Evolutionary conservation across 306 rosid species (phyloP), one percentile per base, ranked within the genome.

Genomic region (Citrullus amarus): DNA sequence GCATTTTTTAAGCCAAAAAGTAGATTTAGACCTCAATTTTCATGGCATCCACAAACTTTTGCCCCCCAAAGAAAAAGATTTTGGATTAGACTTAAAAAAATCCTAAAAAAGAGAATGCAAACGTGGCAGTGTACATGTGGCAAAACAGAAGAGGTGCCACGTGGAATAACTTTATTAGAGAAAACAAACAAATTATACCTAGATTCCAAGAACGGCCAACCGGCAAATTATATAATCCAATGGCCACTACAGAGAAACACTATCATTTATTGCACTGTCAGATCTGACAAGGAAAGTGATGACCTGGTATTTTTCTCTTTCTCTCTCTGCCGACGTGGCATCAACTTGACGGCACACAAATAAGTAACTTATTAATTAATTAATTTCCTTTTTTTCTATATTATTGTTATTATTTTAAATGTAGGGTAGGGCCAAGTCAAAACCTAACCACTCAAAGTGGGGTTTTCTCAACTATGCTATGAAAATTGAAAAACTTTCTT

Each of bases 261-360:
- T 8, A 66, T 66, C 15, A 66, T 66, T 66, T 36, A 16, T 1
- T 4, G 48, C 6, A 2, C 28, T n/a, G 54, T 68, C 54, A 68
- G 32, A 68, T 0, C 36, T 43, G 75, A 68, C 75, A n/a, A 68
- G 75, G 75, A 68, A 68, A 68, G 55, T 68, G 75, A 43, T 68
- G 53, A 68, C 6, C n/a, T 41, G 75, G 75, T 11, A 11, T 13
- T 41, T 68, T 15, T 39, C 15, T n/a, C 36, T 20, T 20, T 43
- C 18, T 68, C 53, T 68, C 54, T 43, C 32, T 68, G 16, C 14
- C n/a, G 15, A 68, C 72, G 72, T 38, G 75, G 18, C 55, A 39
- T 66, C 36, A 17, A 17, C 5, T 68, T 43, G 18, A 68, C 75
- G 75, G 55, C 74, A 9, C n/a, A 11, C 8, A 39, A 39, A 9